Conservation (phyloP, 768 basidiomycete species). For the Leccinum truebloodii region DNA sequence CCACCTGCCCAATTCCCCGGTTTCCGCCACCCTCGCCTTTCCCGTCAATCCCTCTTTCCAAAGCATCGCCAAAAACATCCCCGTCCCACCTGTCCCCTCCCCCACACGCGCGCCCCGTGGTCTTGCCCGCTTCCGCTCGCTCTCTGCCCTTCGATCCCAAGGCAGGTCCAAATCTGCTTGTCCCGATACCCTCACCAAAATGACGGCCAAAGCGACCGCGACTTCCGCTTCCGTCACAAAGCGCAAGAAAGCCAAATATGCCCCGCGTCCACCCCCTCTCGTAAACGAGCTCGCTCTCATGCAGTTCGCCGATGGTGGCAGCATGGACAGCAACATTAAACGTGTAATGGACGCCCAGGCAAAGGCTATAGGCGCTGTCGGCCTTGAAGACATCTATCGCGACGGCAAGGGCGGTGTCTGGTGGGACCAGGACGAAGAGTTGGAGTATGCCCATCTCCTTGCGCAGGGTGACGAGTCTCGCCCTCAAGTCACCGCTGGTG, state of each 20-base stretch:
- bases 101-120: slow-evolving; percentile 26
- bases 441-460: slow-evolving; percentile 67
- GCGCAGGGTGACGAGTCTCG: slow-evolving; percentile 35
- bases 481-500: slow-evolving; percentile 16
- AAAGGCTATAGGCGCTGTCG: slow-evolving; percentile 37
- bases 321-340: slow-evolving; percentile 52
- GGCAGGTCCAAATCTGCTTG: slow-evolving; percentile 38
- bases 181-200: slow-evolving; percentile 29
- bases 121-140: slow-evolving; percentile 51
- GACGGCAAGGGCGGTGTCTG: slow-evolving; percentile 65
- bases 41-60: slow-evolving; percentile 8
- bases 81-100: slow-evolving; percentile 16
- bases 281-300: slow-evolving; percentile 66
- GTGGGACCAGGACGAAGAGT: slow-evolving; percentile 72
- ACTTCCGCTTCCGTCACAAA: slow-evolving; percentile 40
- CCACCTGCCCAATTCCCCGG: slow-evolving; percentile 53
- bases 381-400: slow-evolving; percentile 54
- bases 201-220: slow-evolving; percentile 18
- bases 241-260: slow-evolving; percentile 56
- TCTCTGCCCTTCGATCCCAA: slow-evolving; percentile 47
- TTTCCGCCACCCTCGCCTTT: slow-evolving; percentile 23
- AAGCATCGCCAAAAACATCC: slow-evolving; percentile 16
- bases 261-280: slow-evolving; percentile 48
- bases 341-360: slow-evolving; percentile 59
- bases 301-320: slow-evolving; percentile 70